Evolutionary conservation across 2,329 filamentous ascomycete species (phyloP), one percentile per base, ranked within the genome.

Genomic region (Trichophyton schoenleinii): DNA sequence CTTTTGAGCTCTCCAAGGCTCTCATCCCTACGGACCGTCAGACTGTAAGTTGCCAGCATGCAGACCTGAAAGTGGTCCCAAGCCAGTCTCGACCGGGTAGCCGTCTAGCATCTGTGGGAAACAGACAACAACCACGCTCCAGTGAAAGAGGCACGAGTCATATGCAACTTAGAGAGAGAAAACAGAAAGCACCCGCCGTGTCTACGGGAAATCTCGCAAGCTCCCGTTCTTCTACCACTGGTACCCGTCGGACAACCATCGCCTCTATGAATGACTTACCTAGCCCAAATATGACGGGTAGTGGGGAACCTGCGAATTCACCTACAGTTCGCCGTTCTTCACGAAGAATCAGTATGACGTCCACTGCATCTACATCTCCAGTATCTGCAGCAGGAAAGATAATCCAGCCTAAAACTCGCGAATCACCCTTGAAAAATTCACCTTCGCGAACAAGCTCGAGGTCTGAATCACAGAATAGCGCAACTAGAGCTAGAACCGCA

Each of bases 1-100:
- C 89, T 0, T 83, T 89, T 67, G 91, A 95, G 70, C 77, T 97
- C 11, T 88, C 85, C 68, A 91, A 89, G 70, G 73, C 95, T 3
- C 81, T 97, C 22, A 87, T 96, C 61, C 94, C 92, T 0, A 79
- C 78, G 0, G 81, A 87, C 66, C 83, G 91, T 2, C 84, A 90
- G 67, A 91, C 87, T 0, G 80, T 80, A 59, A 96, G 91, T 74
- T 89, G 82, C 73, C 87, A 79, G 36, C 81, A 86, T 7, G 88
- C 95, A 66, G 91, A 96, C 53, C 79, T 97, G 5, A 87, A 87
- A 63, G 82, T 82, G 0, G 85, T 88, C 69, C 84, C 84, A 22
- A 83, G 82, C 60, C 75, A 79, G 64, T 76, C 87, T 67, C 78
- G 81, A 67, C 89, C 92, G 65, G 82, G 84, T 4, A 83, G 87